A percentile compares a stretch with the other conserved stretches of the same genome.
These are phyloP conservation scores for Eucalyptus polybractea DNA, from an alignment of 345 rosid species.

Conservation along the genomic window DNA sequence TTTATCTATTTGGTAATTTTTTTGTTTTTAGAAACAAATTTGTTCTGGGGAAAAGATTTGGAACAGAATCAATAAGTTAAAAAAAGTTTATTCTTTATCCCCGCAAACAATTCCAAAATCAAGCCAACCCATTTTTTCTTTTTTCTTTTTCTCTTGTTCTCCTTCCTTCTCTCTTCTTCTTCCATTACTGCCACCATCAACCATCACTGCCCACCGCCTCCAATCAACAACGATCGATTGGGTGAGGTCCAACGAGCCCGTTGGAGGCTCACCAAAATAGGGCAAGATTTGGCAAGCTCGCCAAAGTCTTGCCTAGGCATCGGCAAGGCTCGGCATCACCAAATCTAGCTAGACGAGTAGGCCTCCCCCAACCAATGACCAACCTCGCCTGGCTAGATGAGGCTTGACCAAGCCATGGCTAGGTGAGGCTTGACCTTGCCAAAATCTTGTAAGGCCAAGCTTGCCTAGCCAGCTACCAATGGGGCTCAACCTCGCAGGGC, in stretches of 20 bases:
- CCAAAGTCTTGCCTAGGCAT: no score
- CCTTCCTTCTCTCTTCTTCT: no score
- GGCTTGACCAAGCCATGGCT: no score
- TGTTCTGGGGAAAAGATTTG: no score
- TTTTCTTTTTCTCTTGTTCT: no score
- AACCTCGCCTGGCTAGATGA: no score
- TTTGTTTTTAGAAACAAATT: no score
- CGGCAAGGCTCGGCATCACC: fast-evolving
- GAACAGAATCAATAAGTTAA: fast-evolving
- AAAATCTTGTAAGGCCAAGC: fast-evolving
- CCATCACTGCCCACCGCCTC: fast-evolving
- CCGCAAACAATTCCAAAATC: no score
- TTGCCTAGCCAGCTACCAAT: fast-evolving
- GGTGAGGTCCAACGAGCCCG: fast-evolving
- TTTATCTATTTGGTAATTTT: fast-evolving
- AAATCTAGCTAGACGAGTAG: fast-evolving
- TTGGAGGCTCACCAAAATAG: no score
- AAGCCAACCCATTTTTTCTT: no score
- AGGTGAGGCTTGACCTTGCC: fast-evolving
- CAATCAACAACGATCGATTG: fast-evolving
- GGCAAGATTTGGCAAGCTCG: fast-evolving
- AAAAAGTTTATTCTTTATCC: no score
- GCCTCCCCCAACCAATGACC: no score
- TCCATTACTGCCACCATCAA: fast-evolving
- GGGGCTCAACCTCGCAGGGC: fast-evolving